A percentile compares a stretch with the other conserved stretches of the same genome.
Evolutionary conservation across 2,329 filamentous ascomycete genomes (phyloP).

Genomic region (Dothideomycetes sp.): DNA sequence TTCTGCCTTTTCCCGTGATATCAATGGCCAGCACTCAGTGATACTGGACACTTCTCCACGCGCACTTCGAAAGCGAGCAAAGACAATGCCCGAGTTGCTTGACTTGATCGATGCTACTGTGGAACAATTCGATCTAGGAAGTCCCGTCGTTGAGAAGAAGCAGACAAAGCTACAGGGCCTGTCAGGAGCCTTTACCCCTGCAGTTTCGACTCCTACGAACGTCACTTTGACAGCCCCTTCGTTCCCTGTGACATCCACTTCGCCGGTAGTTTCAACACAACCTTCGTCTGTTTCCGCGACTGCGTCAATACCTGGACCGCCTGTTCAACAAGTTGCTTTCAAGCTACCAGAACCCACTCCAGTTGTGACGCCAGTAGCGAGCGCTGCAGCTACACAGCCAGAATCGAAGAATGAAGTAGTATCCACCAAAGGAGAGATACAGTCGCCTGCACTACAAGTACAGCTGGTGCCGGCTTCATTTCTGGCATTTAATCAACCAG

Average conservation of each 20-base stretch:
- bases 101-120: constrained; percentile 29
- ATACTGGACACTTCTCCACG: constrained; percentile 24
- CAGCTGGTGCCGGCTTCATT: no score
- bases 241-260: neutral
- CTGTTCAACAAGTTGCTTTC: neutral
- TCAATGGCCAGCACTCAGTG: constrained; percentile 12
- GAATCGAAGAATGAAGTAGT: no score
- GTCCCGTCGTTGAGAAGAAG: neutral
- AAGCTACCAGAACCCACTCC: no score
- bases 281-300: no score
- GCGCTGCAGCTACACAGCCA: no score
- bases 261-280: neutral
- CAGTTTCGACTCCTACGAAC: neutral
- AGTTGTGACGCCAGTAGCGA: no score
- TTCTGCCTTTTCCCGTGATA: constrained; percentile 4
- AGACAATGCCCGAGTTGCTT: constrained; percentile 28
- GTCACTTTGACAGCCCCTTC: neutral
- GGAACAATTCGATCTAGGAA: constrained; percentile 25
- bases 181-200: neutral
- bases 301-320: neutral
- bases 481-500: no score
- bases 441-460: no score
- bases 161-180: neutral
- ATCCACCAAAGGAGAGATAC: no score
- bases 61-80: constrained; percentile 20